These are phyloP conservation scores for Lactifluus hygrophoroides DNA, from an alignment of 768 basidiomycete genomes.

Conservation along the genomic window DNA sequence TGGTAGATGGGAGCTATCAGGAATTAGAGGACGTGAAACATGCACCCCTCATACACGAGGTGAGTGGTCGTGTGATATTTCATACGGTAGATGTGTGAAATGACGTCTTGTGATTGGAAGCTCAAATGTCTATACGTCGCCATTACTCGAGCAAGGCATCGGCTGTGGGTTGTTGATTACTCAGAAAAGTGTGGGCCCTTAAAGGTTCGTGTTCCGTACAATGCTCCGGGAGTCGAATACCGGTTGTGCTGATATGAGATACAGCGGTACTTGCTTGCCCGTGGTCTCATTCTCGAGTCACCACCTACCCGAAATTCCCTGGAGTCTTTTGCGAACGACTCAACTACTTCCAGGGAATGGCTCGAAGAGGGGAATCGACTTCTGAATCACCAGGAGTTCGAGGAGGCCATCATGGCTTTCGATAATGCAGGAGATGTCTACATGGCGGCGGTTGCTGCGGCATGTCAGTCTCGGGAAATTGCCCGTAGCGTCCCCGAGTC, in stretches of 20 bases:
- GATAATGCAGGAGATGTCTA: constrained; percentile 3
- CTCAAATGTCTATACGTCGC: constrained; percentile 66
- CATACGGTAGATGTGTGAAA: background rate
- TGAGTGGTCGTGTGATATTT: background rate
- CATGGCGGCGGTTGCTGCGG: background rate
- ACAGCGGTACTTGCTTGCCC: constrained; percentile 3
- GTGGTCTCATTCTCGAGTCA: background rate
- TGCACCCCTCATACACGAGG: constrained; percentile 2
- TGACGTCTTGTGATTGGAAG: constrained; percentile 26
- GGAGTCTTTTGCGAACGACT: constrained; percentile 1
- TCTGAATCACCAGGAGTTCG: background rate
- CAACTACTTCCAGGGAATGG: constrained; percentile 7
- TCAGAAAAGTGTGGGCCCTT: constrained; percentile 38
- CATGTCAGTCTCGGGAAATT: constrained; percentile 1
- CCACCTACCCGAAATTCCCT: background rate
- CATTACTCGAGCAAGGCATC: constrained; percentile 58
- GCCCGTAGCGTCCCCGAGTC: constrained; percentile 1
- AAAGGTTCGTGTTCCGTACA: constrained; percentile 35
- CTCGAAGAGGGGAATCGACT: constrained; percentile 6
- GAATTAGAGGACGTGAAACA: background rate
- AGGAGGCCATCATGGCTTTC: constrained; percentile 11
- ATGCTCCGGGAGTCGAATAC: background rate
- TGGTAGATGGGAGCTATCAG: background rate
- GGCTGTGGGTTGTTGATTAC: constrained; percentile 61
- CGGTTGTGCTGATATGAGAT: background rate